Conservation (phyloP, 306 rosid genomes). For the Cucurbita argyrosperma region DNA sequence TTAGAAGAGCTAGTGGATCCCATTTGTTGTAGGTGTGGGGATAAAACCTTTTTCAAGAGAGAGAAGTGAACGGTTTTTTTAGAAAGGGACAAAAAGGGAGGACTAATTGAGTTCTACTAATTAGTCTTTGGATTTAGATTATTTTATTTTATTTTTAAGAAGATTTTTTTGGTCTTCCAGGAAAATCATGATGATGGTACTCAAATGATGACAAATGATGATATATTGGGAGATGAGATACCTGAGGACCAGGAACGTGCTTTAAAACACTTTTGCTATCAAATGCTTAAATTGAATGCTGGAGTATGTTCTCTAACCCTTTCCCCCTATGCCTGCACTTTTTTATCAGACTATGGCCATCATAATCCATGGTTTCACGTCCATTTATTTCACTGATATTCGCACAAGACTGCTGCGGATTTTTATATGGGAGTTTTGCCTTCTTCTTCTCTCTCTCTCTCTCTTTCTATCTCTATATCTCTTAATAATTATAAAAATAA, state of each 20-base stretch:
- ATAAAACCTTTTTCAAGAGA: neutral
- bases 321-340: neutral
- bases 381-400: neutral
- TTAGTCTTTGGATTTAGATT: neutral
- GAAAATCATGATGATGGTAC: constrained; percentile 41
- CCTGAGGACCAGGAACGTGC: constrained; percentile 83
- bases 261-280: constrained; percentile 83
- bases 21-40: neutral
- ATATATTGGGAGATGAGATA: constrained; percentile 94
- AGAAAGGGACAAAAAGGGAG: neutral
- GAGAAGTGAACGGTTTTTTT: neutral
- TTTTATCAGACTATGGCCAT: neutral
- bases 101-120: neutral
- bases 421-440: neutral
- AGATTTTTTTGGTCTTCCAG: constrained; percentile 18
- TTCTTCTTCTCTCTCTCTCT: too few relatives aligned
- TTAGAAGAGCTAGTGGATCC: neutral
- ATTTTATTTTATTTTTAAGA: neutral
- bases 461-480: too few relatives aligned
- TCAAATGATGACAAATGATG: constrained; percentile 74
- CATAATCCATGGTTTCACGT: neutral
- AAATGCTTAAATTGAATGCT: constrained; percentile 57
- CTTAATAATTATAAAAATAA: too few relatives aligned
- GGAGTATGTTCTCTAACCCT: constrained; percentile 44
- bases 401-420: neutral